Base-by-base conservation (phyloP, 2,329 filamentous ascomycete genomes). In the Biscogniauxia sp. region DNA sequence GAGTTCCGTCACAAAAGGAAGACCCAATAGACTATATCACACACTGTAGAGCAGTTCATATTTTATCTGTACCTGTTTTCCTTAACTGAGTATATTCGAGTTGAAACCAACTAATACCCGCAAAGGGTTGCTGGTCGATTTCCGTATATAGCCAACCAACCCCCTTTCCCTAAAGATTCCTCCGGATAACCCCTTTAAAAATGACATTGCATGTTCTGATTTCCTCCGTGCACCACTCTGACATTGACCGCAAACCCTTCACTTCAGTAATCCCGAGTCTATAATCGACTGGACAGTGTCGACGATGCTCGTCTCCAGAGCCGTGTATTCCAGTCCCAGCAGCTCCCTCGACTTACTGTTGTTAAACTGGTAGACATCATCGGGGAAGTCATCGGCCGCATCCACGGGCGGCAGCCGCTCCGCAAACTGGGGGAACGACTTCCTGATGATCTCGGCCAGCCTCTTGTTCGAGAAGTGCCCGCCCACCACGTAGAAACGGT, bases 401-500 rank as follows among this genome's bases (percentile, higher is more conserved):
- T 75, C 73, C 58, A 65, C 68, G 2, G 57, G 70, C 5, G 84
- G 84, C 64, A 88, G 66, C 57, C 76, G 68, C 5, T 75, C 76
- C 64, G 79, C 77, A 64, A 83, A 78, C 65, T 85, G 75, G 0
- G 84, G 83, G 66, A 85, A 85, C 60, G 81, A 75, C 66, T 82
- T 81, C 56, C 78, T 75, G 54, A 90, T 80, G 49, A 85, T 78
- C 55, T 85, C 78, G 0, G 78, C 79, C 41, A 88, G 81, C 68
- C 82, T 77, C 68, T 82, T 82, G 71, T 89, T 89, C 56, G 78
- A 82, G 70, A 88, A 90, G 67, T 83, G 79, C 0, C 83, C 84
- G 0, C 82, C 81, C 0, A 87, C 83, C 51, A 88, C 70, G 69
- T 89, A 87, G 75, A 89, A 90, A 1, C 89, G 80, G 72, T 87